A percentile compares a stretch with the other conserved stretches of the same genome.
Evolutionary conservation across 768 basidiomycete species (phyloP).

Genomic region (Collybia sp.): DNA sequence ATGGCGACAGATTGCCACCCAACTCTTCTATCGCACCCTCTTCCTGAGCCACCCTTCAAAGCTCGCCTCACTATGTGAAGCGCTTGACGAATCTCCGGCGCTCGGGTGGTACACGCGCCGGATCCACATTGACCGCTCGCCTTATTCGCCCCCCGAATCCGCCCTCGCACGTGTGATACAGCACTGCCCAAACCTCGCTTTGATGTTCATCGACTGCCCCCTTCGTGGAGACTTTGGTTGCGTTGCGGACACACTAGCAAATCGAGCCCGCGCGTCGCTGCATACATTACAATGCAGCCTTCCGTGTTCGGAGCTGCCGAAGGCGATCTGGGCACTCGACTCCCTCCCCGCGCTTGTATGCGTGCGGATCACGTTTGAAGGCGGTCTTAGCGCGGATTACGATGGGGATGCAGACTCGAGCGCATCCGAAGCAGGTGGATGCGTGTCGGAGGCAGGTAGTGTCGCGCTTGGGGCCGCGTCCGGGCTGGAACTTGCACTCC

Average conservation of each 20-base stretch:
- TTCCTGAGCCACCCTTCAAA: constrained; percentile 61
- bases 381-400: background rate
- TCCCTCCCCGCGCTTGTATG: constrained; percentile 53
- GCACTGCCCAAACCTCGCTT: constrained; percentile 69
- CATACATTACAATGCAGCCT: constrained; percentile 61
- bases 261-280: constrained; percentile 42
- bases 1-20: constrained; percentile 58
- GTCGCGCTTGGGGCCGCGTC: constrained; percentile 58
- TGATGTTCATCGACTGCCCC: constrained; percentile 67
- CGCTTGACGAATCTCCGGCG: constrained; percentile 45
- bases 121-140: constrained; percentile 47
- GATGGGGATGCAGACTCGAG: constrained; percentile 27
- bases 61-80: constrained; percentile 44
- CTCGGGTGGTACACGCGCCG: constrained; percentile 70
- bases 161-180: constrained; percentile 54
- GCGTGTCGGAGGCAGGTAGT: constrained; percentile 32
- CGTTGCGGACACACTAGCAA: constrained; percentile 59
- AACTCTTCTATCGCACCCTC: constrained; percentile 65
- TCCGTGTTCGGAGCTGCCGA: constrained; percentile 48
- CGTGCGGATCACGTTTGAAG: constrained; percentile 51
- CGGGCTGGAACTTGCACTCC: constrained; percentile 48
- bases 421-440: constrained; percentile 56
- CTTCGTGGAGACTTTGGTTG: constrained; percentile 55
- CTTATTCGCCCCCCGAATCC: constrained; percentile 38
- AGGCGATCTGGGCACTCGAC: constrained; percentile 70